A percentile compares a stretch with the other conserved stretches of the same genome.
Conservation (phyloP, 2,329 filamentous ascomycete species). For the Alternaria sp. region DNA sequence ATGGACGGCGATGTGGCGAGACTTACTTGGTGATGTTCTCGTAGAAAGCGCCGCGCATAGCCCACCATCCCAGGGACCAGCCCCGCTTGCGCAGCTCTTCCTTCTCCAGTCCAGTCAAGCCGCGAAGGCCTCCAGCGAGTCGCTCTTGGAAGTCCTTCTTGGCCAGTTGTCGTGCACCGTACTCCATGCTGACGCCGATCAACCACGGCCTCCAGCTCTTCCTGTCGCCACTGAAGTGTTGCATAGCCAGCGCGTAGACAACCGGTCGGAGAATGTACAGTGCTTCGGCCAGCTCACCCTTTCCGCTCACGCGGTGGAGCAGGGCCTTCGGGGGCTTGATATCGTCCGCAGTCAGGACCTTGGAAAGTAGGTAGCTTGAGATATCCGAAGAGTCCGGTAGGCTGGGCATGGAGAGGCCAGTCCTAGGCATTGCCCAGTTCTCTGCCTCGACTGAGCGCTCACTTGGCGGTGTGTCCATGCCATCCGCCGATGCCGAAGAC, state of each 20-base stretch:
- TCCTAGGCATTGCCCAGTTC: constrained; percentile 91
- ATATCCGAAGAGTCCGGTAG: constrained; percentile 84
- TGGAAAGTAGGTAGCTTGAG: constrained; percentile 82
- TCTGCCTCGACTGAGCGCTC: constrained; percentile 52
- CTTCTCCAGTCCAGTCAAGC: constrained; percentile 80
- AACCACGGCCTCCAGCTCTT: constrained; percentile 93
- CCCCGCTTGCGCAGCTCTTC: constrained; percentile 89
- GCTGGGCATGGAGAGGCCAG: constrained; percentile 81
- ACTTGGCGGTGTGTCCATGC: constrained; percentile 55
- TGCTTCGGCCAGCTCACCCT: constrained; percentile 85
- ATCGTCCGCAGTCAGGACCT: constrained; percentile 93
- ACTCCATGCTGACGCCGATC: constrained; percentile 82
- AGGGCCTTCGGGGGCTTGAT: constrained; percentile 90
- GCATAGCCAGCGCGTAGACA: constrained; percentile 82
- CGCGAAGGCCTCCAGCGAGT: constrained; percentile 74
- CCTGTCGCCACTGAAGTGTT: constrained; percentile 72
- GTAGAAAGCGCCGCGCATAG: constrained; percentile 95
- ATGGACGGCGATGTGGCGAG: background rate
- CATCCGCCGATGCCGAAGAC: constrained; percentile 52
- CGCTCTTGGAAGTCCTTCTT: constrained; percentile 69
- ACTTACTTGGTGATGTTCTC: constrained; percentile 79
- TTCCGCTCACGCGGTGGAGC: constrained; percentile 75
- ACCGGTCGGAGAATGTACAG: constrained; percentile 90
- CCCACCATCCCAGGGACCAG: constrained; percentile 94
- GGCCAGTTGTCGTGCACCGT: constrained; percentile 83